These are phyloP conservation scores for Apium graveolens DNA, from an alignment of 129 eudicot species.

Conservation along the genomic window DNA sequence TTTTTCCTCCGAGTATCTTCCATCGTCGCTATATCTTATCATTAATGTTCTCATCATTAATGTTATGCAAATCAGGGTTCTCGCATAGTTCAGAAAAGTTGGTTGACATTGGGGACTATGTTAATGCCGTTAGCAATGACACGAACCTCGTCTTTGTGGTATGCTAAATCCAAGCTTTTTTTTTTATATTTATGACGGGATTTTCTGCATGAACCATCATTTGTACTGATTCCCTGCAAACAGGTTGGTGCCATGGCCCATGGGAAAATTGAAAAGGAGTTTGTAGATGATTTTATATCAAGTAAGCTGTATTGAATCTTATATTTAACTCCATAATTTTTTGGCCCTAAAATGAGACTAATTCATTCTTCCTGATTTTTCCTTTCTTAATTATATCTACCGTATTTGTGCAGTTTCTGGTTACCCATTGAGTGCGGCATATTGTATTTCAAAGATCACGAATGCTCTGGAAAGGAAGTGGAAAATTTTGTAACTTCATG, in stretches of 20 bases:
- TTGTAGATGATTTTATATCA: conserved; percentile 77
- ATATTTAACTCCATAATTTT: not conserved
- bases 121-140: conserved; percentile 53
- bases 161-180: conserved; percentile 18
- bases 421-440: conserved; percentile 85
- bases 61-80: conserved; percentile 51
- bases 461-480: conserved; percentile 63
- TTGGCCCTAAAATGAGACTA: not conserved
- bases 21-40: not conserved
- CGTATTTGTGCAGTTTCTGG: conserved; percentile 65
- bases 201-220: not conserved
- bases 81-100: conserved; percentile 87
- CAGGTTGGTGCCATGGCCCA: conserved; percentile 99
- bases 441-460: conserved; percentile 65
- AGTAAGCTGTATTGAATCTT: conserved; percentile 35
- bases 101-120: conserved; percentile 77
- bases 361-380: not conserved
- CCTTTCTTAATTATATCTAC: not conserved
- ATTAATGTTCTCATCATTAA: conserved; percentile 12
- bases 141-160: conserved; percentile 84
- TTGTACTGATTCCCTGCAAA: conserved; percentile 8
- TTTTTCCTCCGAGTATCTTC: not conserved
- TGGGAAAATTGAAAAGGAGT: conserved; percentile 80
- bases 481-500: conserved; percentile 39
- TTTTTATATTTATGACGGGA: not conserved